phyloP scores from a whole-genome alignment of 495 filamentous ascomycete species.

The Pyrenula massariospora region DNA sequence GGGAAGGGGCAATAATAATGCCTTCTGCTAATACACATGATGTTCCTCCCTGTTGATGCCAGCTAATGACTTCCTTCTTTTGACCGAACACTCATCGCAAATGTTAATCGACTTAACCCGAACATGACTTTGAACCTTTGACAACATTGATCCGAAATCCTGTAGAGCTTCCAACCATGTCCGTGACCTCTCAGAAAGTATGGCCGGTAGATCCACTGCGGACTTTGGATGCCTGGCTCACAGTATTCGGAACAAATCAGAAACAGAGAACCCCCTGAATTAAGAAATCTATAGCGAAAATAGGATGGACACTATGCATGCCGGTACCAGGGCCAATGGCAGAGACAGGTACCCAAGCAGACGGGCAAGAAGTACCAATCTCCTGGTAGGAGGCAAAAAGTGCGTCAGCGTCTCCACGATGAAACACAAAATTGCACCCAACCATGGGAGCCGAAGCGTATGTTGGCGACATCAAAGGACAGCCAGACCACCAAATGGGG shows the following conservation, averaged over 20 bases:
- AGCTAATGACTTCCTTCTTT: not conserved
- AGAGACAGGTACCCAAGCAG: not conserved
- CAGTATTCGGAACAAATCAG: no score
- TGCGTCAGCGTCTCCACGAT: not conserved
- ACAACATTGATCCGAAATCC: not conserved
- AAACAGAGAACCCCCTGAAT: no score
- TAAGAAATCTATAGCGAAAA: no score
- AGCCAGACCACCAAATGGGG: no score
- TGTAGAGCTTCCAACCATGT: not conserved
- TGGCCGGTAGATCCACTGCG: no score
- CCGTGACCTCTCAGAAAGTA: not conserved
- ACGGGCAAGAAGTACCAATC: not conserved
- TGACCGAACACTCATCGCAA: no score
- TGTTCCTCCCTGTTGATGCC: not conserved
- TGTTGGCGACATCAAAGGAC: no score
- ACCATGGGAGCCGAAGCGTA: no score
- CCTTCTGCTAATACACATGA: no score
- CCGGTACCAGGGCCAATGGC: not conserved
- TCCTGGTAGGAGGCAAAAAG: not conserved
- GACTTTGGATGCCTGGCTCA: no score
- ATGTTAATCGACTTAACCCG: not conserved
- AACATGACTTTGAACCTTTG: not conserved
- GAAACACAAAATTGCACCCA: not conserved
- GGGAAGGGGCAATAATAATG: no score
- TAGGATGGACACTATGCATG: not conserved